phyloP scores from a whole-genome alignment of 1,139 yeast species.

The Magnusiomyces ingens region DNA sequence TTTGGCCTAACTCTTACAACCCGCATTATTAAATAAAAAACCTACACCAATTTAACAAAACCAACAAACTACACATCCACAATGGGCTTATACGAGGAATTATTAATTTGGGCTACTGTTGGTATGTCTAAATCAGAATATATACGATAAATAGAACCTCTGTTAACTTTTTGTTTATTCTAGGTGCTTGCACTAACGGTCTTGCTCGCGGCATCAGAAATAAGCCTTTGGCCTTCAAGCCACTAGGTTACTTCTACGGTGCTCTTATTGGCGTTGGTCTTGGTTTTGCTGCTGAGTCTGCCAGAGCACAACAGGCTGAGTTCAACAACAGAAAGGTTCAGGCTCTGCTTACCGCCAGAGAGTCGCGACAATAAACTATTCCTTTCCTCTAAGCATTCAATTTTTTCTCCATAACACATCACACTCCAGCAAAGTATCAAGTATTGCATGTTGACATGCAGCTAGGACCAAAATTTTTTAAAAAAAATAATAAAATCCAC shows the following conservation, averaged over 20 bases:
- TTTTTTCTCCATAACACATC: constrained; percentile 2
- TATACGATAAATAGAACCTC: not conserved
- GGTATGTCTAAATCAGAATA: constrained; percentile 9
- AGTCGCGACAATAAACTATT: constrained; percentile 22
- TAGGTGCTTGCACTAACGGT: constrained; percentile 32
- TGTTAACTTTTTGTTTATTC: not conserved
- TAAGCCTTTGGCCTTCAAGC: constrained; percentile 33
- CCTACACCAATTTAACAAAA: not conserved
- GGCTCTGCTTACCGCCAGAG: constrained; percentile 28
- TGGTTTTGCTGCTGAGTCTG: constrained; percentile 28
- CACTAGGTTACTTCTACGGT: constrained; percentile 30
- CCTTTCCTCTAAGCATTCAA: too few relatives aligned
- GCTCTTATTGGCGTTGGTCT: constrained; percentile 32
- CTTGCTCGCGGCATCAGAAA: constrained; percentile 34
- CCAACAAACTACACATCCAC: not conserved
- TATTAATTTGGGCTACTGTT: constrained; percentile 30
- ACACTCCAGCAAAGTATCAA: too few relatives aligned
- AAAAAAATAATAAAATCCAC: too few relatives aligned
- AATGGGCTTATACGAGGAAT: constrained; percentile 25
- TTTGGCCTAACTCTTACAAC: constrained; percentile 4
- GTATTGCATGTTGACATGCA: too few relatives aligned
- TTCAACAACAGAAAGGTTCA: constrained; percentile 30
- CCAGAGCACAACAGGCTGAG: constrained; percentile 29
- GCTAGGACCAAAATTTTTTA: too few relatives aligned
- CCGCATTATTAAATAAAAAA: constrained; percentile 1